Conservation (phyloP, 2,329 filamentous ascomycete genomes). For the Colletotrichum cuscutae region DNA sequence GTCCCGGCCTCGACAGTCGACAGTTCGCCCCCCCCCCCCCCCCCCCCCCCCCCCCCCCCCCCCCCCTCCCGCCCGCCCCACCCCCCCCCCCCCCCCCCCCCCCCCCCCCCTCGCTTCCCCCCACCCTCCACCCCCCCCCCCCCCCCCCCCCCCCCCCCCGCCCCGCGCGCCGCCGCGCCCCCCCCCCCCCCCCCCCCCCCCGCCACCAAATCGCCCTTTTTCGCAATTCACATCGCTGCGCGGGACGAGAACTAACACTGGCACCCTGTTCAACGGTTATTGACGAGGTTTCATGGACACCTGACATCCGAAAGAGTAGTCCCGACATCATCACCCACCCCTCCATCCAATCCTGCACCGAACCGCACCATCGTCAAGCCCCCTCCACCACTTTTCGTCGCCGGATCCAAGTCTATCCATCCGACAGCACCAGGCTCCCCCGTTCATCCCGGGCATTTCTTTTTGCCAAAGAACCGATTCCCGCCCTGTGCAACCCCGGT, state of each 20-base stretch:
- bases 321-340: slow-evolving; percentile 17
- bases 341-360: slow-evolving; percentile 19
- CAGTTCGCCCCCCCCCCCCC: slow-evolving; percentile 37
- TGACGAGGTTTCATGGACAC: slow-evolving; percentile 50
- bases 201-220: slow-evolving; percentile 35
- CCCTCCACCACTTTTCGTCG: slow-evolving; percentile 2
- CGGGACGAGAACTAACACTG: slow-evolving; percentile 21
- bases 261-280: slow-evolving; percentile 38
- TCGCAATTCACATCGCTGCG: not conserved
- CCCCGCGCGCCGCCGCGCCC: too few species aligned
- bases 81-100: too few species aligned
- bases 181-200: slow-evolving; percentile 36
- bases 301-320: slow-evolving; percentile 46
- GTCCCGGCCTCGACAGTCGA: slow-evolving; percentile 1
- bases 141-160: too few species aligned
- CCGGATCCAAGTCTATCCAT: slow-evolving; percentile 32
- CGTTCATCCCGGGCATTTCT: slow-evolving; percentile 1
- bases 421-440: slow-evolving; percentile 16
- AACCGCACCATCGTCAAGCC: slow-evolving; percentile 18
- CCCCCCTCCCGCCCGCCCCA: slow-evolving; percentile 38
- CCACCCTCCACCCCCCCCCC: too few species aligned
- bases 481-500: slow-evolving; percentile 30
- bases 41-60: slow-evolving; percentile 38
- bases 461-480: slow-evolving; percentile 20
- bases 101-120: too few species aligned